Conservation (phyloP, 768 basidiomycete genomes). For the Vararia minispora region DNA sequence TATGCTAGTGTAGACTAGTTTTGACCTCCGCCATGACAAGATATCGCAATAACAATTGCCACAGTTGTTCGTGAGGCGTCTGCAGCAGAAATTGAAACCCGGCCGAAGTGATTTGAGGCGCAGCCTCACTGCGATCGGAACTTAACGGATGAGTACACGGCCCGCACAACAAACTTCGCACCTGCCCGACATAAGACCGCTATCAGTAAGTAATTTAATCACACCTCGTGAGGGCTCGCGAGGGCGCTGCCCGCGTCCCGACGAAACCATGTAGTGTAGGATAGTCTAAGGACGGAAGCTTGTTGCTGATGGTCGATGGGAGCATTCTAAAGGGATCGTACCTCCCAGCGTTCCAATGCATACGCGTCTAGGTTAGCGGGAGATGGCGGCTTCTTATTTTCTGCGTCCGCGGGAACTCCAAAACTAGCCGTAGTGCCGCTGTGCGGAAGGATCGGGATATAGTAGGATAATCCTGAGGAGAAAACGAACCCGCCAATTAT, state of each 20-base stretch:
- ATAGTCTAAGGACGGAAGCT: constrained; percentile 53
- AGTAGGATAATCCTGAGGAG: neutral
- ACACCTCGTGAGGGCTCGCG: constrained; percentile 76
- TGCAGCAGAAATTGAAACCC: constrained; percentile 97
- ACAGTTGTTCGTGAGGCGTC: constrained; percentile 88
- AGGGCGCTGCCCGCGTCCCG: constrained; percentile 65
- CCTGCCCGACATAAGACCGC: constrained; percentile 78
- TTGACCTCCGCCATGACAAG: constrained; percentile 75
- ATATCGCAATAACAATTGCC: constrained; percentile 90
- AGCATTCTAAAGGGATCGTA: constrained; percentile 27
- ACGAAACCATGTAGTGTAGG: constrained; percentile 96
- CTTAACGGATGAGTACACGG: constrained; percentile 5
- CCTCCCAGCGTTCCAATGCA: constrained; percentile 89
- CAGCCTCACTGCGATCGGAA: constrained; percentile 32
- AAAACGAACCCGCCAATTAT: constrained; percentile 72
- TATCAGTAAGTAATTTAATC: constrained; percentile 68
- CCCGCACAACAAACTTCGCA: constrained; percentile 23
- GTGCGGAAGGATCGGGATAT: constrained; percentile 2
- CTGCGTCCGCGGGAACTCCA: constrained; percentile 61
- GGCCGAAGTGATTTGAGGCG: constrained; percentile 77
- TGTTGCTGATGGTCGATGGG: neutral
- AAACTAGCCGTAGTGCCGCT: constrained; percentile 78
- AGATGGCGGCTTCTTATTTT: constrained; percentile 44
- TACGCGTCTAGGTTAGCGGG: constrained; percentile 65
- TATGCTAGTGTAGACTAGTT: constrained; percentile 11